Conservation (phyloP, 352 stramenopile genomes). For the Pythium brassicae region DNA sequence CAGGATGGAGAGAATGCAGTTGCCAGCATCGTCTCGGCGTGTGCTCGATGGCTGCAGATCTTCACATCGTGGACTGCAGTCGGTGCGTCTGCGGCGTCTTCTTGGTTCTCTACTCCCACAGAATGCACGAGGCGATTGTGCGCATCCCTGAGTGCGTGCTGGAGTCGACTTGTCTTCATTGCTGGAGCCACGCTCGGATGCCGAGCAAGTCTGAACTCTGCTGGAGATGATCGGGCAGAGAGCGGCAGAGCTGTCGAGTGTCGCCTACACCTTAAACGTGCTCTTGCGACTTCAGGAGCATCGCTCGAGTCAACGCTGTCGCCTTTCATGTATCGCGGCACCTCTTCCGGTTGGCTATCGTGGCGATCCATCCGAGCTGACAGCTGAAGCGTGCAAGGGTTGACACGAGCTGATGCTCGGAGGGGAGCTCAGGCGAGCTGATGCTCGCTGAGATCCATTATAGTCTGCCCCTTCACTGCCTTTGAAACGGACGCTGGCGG, state of each 20-base stretch:
- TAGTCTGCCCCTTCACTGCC: too few species aligned
- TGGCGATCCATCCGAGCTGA: neutral
- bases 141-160: slow-evolving; percentile 15
- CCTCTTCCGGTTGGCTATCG: neutral
- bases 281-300: too few species aligned
- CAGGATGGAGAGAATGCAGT: neutral
- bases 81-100: neutral
- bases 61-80: neutral
- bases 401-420: too few species aligned
- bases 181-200: neutral
- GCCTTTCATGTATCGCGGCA: neutral
- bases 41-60: neutral
- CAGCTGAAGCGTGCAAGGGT: too few species aligned
- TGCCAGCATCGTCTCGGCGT: too few species aligned
- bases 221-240: neutral
- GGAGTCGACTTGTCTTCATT: slow-evolving; percentile 18
- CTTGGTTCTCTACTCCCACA: neutral
- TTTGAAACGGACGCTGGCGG: neutral
- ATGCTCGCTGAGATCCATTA: too few species aligned
- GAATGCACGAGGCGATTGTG: neutral
- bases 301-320: neutral
- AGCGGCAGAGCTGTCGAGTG: neutral
- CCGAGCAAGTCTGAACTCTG: neutral
- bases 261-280: neutral
- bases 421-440: too few species aligned